A percentile compares a stretch with the other conserved stretches of the same genome.
These are phyloP conservation scores for Globisporangium canariense DNA, from an alignment of 352 stramenopile species.

Conservation along the genomic window DNA sequence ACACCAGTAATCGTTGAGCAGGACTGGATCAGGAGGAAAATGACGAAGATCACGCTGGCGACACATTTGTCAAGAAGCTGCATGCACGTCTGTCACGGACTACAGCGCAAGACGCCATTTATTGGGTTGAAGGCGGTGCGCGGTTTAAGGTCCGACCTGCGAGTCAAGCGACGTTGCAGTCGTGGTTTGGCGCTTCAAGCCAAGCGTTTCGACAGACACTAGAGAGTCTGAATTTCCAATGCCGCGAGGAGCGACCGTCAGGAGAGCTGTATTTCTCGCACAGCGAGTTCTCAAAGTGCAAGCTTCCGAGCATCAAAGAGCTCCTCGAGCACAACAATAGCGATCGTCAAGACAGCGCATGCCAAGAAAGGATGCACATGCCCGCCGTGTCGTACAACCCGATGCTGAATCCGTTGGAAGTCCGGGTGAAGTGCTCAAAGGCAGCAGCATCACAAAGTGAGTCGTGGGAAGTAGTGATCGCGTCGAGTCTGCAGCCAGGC, in stretches of 20 bases:
- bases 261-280: conserved; percentile 6
- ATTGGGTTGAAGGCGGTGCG: conserved; percentile 6
- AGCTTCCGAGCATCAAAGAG: neutral
- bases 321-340: neutral
- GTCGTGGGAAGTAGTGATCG: conserved; percentile 36
- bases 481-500: conserved; percentile 26
- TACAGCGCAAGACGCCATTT: neutral
- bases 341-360: neutral
- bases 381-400: conserved; percentile 34
- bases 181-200: neutral
- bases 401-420: conserved; percentile 46
- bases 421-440: conserved; percentile 38
- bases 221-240: conserved; percentile 6
- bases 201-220: conserved; percentile 5
- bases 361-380: conserved; percentile 21
- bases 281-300: conserved; percentile 5
- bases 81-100: conserved; percentile 6
- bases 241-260: neutral
- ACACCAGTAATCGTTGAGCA: neutral
- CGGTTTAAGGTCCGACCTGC: neutral
- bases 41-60: neutral
- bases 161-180: neutral
- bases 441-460: conserved; percentile 6
- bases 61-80: conserved; percentile 9
- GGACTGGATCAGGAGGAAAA: neutral